Evolutionary conservation across 768 basidiomycete species (phyloP).

Genomic region (Chalciporus sphaerocephalus): DNA sequence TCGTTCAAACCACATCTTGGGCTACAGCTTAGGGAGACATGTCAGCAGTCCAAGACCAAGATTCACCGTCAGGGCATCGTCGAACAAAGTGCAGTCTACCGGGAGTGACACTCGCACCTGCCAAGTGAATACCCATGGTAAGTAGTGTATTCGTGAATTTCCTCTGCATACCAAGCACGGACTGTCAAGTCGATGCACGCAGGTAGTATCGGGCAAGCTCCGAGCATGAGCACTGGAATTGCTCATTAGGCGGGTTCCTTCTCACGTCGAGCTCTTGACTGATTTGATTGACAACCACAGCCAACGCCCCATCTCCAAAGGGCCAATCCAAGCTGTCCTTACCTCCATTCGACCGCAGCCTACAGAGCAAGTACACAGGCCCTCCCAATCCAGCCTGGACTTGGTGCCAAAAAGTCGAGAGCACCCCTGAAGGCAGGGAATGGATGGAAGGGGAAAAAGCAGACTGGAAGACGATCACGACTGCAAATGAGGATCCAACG

Average conservation of each 20-base stretch:
- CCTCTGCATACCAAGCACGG: no score
- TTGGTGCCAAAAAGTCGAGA: constrained; percentile 25
- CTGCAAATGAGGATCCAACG: constrained; percentile 26
- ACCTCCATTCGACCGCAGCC: constrained; percentile 17
- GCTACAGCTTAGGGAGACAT: no score
- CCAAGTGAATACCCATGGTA: not conserved
- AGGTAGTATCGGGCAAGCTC: no score
- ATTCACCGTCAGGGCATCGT: not conserved
- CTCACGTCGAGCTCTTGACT: not conserved
- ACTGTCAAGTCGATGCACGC: no score
- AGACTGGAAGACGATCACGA: constrained; percentile 32
- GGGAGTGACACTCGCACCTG: not conserved
- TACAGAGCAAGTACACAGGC: constrained; percentile 21
- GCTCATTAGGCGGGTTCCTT: not conserved
- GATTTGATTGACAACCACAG: not conserved
- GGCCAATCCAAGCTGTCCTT: constrained; percentile 8
- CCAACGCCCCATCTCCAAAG: not conserved
- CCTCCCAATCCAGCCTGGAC: constrained; percentile 31
- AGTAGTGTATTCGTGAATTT: no score
- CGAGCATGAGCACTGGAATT: no score
- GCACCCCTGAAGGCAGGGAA: constrained; percentile 20
- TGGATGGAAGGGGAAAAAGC: constrained; percentile 34
- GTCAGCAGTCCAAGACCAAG: not conserved
- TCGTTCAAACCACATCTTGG: not conserved
- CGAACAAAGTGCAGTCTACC: not conserved